Evolutionary conservation across 495 filamentous ascomycete species (phyloP), one percentile per base, ranked within the genome.

Genomic region (Sabuloglossum arenarium): DNA sequence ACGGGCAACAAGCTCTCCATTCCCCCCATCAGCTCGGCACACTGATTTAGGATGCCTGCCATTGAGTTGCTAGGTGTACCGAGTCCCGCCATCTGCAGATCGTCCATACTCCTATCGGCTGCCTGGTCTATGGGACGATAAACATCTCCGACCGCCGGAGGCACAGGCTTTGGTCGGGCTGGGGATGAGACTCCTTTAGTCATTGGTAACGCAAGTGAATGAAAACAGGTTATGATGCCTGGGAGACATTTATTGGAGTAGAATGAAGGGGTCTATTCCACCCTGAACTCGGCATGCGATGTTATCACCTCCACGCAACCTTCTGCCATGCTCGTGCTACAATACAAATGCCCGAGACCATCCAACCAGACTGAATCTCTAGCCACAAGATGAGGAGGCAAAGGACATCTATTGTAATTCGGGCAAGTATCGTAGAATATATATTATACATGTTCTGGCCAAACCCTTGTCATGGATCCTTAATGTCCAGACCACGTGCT

Each of bases 1-100:
- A 62, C 60, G 11, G 66, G 61, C 19, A 68, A 32, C 56, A 68
- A 60, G 47, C 47, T 30, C 39, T 68, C 66, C 19, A 64, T 62
- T 61, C 57, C 55, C 21, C 62, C 60, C 65, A 68, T 59, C 54
- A 60, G 58, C 37, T 65, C 60, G 16, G 58, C 63, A 37, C 60
- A 57, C 27, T 63, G 63, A 30, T 69, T 67, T 19, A 71, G 58
- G 59, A 70, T 68, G 31, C 66, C 66, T 31, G 60, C 60, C 68
- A 71, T 71, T 11, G 67, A 63, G 28, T 64, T 43, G 1, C n/a
- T 57, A 58, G 69, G 66, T 31, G 59, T 58, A 4, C 56, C 61
- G 14, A 56, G 37, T 10, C 21, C 55, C 10, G 55, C 28, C 55
- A 56, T 51, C 42, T 56, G 42, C 28, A 51, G 5, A 5, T 51